Conservation (phyloP, 2,329 filamentous ascomycete genomes). For the Stagonosporopsis rhizophila region DNA sequence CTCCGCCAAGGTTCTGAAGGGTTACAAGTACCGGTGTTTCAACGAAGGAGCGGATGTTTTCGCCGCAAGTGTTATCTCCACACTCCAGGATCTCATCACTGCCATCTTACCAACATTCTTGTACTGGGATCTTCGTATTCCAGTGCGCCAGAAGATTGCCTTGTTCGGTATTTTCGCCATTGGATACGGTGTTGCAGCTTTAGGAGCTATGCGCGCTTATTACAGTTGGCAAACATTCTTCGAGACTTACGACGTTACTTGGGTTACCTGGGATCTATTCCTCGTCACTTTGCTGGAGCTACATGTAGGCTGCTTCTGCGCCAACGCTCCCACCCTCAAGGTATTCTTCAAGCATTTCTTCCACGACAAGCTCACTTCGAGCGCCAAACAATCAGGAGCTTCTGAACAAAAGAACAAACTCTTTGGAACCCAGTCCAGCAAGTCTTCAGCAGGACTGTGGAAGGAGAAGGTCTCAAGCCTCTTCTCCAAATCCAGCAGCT, state of each 20-base stretch:
- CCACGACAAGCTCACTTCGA: conserved; percentile 28
- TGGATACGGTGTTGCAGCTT: conserved; percentile 38
- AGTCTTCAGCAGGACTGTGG: conserved; percentile 8
- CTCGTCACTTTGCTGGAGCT: conserved; percentile 35
- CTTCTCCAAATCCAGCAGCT: conserved; percentile 12
- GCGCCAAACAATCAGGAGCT: conserved; percentile 7
- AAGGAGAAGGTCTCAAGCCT: conserved; percentile 21
- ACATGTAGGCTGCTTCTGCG: conserved; percentile 41
- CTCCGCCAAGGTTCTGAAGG: conserved; percentile 21
- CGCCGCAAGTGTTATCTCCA: conserved; percentile 37
- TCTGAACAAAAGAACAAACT: background rate
- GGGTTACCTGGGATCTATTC: conserved; percentile 32
- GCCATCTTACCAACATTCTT: conserved; percentile 41
- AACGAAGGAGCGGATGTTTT: conserved; percentile 44
- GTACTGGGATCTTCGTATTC: conserved; percentile 43
- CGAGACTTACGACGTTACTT: conserved; percentile 41
- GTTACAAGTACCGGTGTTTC: conserved; percentile 41
- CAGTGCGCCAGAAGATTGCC: conserved; percentile 38
- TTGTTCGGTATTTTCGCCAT: conserved; percentile 43
- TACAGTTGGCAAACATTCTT: conserved; percentile 40
- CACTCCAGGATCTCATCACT: conserved; percentile 40
- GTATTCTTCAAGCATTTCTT: conserved; percentile 45
- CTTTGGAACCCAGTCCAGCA: conserved; percentile 12
- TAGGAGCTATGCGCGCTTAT: conserved; percentile 36
- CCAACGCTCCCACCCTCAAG: conserved; percentile 41